A percentile compares a stretch with the other conserved stretches of the same genome.
Conservation (phyloP, 345 rosid genomes). For the Populus nigra region DNA sequence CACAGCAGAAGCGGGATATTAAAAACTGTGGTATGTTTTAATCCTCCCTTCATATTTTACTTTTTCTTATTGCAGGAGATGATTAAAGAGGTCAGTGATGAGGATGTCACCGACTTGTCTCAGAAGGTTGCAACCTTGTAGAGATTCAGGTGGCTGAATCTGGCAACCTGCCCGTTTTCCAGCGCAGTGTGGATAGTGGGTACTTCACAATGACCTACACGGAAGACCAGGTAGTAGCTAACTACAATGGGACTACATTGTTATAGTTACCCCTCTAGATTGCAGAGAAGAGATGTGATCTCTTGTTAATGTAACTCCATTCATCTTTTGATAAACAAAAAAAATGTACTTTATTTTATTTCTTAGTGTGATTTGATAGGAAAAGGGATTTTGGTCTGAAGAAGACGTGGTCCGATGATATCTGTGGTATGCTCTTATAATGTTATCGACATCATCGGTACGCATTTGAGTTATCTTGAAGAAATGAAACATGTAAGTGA, state of each 20-base stretch:
- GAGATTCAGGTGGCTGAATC: not conserved
- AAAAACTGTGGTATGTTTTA: not conserved
- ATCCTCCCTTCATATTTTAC: not conserved
- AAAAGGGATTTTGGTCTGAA: not conserved
- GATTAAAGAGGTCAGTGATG: conserved; percentile 45
- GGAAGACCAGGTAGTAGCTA: conserved; percentile 9
- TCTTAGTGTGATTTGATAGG: not conserved
- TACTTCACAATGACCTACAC: not conserved
- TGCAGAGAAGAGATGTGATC: not conserved
- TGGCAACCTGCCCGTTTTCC: not conserved
- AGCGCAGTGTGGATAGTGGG: not conserved
- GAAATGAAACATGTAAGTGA: not conserved
- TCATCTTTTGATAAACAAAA: not conserved
- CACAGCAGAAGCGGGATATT: not conserved
- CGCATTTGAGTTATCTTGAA: not conserved
- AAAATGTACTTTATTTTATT: not conserved
- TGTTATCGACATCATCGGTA: not conserved
- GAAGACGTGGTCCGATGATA: not conserved
- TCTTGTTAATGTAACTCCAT: not conserved
- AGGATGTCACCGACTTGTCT: conserved; percentile 48
- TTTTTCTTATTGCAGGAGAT: conserved; percentile 37
- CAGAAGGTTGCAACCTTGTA: conserved; percentile 48
- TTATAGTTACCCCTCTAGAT: not conserved
- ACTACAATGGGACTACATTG: not conserved
- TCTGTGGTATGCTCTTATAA: not conserved